Evolutionary conservation across 2,329 filamentous ascomycete genomes (phyloP).

Genomic region (Claviceps maximensis): DNA sequence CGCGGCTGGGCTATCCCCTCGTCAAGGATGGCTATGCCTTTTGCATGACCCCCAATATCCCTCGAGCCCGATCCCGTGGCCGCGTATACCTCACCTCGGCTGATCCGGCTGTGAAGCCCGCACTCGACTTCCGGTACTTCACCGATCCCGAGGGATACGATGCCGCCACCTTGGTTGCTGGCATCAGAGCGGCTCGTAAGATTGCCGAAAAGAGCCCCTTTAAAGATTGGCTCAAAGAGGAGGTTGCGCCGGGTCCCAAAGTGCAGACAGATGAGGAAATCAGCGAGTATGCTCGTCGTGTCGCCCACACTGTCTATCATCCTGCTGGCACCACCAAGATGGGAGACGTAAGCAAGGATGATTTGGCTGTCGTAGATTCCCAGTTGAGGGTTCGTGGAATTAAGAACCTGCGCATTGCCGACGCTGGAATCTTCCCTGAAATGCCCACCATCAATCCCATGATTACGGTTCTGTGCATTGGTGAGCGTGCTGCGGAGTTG

Average conservation of each 20-base stretch:
- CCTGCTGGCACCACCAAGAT: slow-evolving; percentile 84
- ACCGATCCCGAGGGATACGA: slow-evolving; percentile 78
- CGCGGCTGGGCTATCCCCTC: slow-evolving; percentile 56
- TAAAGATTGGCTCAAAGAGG: slow-evolving; percentile 69
- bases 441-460: slow-evolving; percentile 84
- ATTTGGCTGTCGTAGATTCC: slow-evolving; percentile 67
- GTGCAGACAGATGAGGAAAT: slow-evolving; percentile 68
- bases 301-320: slow-evolving; percentile 82
- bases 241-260: slow-evolving; percentile 64
- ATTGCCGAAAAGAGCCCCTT: slow-evolving; percentile 66
- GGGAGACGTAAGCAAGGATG: slow-evolving; percentile 58
- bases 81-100: slow-evolving; percentile 64
- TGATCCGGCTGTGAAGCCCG: slow-evolving; percentile 65
- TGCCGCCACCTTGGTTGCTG: slow-evolving; percentile 65
- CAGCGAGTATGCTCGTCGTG: slow-evolving; percentile 66
- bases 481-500: slow-evolving; percentile 73
- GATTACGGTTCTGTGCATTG: slow-evolving; percentile 75
- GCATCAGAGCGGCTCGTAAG: slow-evolving; percentile 63
- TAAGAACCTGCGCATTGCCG: slow-evolving; percentile 63
- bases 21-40: slow-evolving; percentile 63
- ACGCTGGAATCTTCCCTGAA: slow-evolving; percentile 78
- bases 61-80: slow-evolving; percentile 65
- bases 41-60: slow-evolving; percentile 90
- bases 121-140: slow-evolving; percentile 82
- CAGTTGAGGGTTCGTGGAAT: slow-evolving; percentile 60